These are phyloP conservation scores for Apiospora aurea DNA, from an alignment of 2,329 filamentous ascomycete genomes.

Conservation along the genomic window DNA sequence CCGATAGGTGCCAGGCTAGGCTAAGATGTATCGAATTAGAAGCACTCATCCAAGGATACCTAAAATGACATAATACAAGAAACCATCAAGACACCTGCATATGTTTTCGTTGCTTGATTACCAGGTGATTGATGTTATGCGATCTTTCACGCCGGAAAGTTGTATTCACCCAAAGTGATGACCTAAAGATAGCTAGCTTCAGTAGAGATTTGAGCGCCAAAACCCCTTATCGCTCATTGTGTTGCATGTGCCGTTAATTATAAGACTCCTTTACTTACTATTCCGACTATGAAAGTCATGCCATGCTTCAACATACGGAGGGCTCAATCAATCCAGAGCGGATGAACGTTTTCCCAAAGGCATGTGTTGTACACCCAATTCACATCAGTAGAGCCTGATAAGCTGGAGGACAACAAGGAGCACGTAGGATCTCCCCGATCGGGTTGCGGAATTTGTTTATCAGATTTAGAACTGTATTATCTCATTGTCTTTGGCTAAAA, in stretches of 20 bases:
- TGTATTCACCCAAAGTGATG: too few relatives aligned
- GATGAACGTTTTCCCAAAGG: too few relatives aligned
- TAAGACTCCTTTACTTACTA: not conserved
- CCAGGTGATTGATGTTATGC: not conserved
- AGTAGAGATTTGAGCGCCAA: too few relatives aligned
- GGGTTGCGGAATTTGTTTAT: not conserved
- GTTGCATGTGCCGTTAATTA: not conserved
- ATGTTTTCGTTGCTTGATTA: not conserved
- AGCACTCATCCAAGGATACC: not conserved
- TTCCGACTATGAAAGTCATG: too few relatives aligned
- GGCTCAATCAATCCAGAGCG: too few relatives aligned
- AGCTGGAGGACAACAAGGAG: not conserved
- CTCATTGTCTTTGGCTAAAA: not conserved
- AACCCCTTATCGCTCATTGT: not conserved
- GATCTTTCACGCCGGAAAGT: not conserved
- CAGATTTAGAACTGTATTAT: not conserved
- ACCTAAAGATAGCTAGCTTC: not conserved
- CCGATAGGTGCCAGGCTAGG: not conserved
- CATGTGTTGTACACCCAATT: too few relatives aligned
- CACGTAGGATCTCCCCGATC: not conserved
- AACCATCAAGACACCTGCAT: not conserved
- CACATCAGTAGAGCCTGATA: too few relatives aligned
- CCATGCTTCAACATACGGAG: too few relatives aligned
- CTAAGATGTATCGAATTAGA: not conserved
- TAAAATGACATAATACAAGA: not conserved